Percentiles rank a stretch among this genome's conserved stretches.
These are phyloP conservation scores for Dothistroma septosporum DNA, from an alignment of 2,329 filamentous ascomycete species.

Conservation along the genomic window DNA sequence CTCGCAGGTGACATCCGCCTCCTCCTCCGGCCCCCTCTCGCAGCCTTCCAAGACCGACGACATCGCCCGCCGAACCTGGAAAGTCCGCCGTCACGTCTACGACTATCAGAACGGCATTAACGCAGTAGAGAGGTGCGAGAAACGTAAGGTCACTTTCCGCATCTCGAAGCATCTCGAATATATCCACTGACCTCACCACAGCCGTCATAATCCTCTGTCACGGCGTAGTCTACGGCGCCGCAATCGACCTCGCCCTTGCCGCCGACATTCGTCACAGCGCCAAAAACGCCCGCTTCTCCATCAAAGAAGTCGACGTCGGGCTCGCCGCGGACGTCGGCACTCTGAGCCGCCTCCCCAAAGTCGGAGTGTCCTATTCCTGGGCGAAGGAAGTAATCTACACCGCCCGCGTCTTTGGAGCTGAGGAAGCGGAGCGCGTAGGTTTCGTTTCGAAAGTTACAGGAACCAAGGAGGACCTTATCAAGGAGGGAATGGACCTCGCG, in stretches of 20 bases:
- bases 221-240: conserved; percentile 71
- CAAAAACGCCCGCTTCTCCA: conserved; percentile 58
- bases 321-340: conserved; percentile 76
- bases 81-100: conserved; percentile 61
- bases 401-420: conserved; percentile 62
- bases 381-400: conserved; percentile 71
- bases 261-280: conserved; percentile 64
- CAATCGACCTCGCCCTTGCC: conserved; percentile 64
- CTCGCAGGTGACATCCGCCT: conserved; percentile 43
- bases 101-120: conserved; percentile 77
- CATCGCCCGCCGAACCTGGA: conserved; percentile 19
- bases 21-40: conserved; percentile 9
- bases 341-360: conserved; percentile 66
- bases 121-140: conserved; percentile 77
- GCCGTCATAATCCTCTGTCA: conserved; percentile 75
- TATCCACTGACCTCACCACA: not conserved
- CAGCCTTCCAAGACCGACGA: conserved; percentile 11
- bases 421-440: conserved; percentile 64
- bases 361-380: conserved; percentile 67
- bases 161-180: not conserved
- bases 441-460: conserved; percentile 65
- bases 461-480: conserved; percentile 58
- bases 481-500: conserved; percentile 61
- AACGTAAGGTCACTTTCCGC: conserved; percentile 43
- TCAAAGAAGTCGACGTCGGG: conserved; percentile 81